Evolutionary conservation across 1,284 basidiomycete species (phyloP), one percentile per base, ranked within the genome.

Genomic region (Ustilago curta): DNA sequence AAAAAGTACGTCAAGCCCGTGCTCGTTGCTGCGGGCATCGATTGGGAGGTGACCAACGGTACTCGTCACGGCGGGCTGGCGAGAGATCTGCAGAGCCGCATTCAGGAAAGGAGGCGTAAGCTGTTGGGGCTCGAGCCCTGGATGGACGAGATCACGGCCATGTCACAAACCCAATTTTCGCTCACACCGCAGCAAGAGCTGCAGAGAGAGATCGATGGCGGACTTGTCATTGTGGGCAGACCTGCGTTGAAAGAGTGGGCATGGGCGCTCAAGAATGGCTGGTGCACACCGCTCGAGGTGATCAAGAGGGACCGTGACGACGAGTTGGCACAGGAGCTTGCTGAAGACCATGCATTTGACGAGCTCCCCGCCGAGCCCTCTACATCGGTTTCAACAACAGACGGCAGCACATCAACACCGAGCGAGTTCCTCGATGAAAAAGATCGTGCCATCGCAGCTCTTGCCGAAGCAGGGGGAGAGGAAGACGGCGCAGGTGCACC

Each of bases 1-100:
- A 91, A 93, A 83, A 94, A 93, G 87, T 98, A 97, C 86, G 90
- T 97, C 88, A 97, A 97, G 95, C 96, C 96, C 6, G 90, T 97
- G 70, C 88, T 99, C 14, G 93, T 95, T 32, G 94, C 96, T 9
- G 94, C 95, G 5, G 96, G 93, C 0, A 88, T 98, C 42, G 96
- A 99, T 88, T 98, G 92, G 86, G 91, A 93, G 52, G 89, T 94
- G 83, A 87, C 94, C 59, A 89, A 90, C 43, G 93, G 93, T 27
- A 93, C 92, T 77, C 88, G 91, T 66, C 91, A 93, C 75, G 95
- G 96, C 7, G 94, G 94, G 64, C 88, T 98, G 37, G 90, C 91
- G 19, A 87, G 89, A 35, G 90, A 89, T 31, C 88, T 98, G 23
- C 88, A 90, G n/a, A 89, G 93, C 48, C 88, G 91, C 57, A 89